Evolutionary conservation across 2,329 filamentous ascomycete genomes (phyloP).

Genomic region (Beauveria bassiana): DNA sequence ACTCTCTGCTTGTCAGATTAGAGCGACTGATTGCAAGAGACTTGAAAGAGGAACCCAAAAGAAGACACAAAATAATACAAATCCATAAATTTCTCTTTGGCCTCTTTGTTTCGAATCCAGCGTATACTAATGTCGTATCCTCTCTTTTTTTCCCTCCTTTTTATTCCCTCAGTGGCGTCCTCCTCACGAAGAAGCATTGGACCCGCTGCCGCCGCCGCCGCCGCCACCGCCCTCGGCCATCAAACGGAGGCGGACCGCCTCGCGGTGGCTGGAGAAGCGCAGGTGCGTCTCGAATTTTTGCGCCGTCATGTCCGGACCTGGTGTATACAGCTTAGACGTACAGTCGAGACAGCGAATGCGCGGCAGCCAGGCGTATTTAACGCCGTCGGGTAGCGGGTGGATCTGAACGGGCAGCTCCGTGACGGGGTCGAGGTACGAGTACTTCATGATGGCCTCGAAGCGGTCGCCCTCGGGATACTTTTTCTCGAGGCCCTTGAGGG

Average conservation of each 20-base stretch:
- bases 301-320: conserved; percentile 75
- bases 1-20: neutral
- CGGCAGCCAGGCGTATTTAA: conserved; percentile 77
- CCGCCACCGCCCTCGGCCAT: conserved; percentile 17
- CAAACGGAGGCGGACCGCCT: conserved; percentile 46
- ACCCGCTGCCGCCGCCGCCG: conserved; percentile 9
- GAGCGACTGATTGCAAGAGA: neutral
- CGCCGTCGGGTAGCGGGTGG: conserved; percentile 49
- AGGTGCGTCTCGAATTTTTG: conserved; percentile 91
- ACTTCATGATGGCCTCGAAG: conserved; percentile 89
- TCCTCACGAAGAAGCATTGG: neutral
- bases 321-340: conserved; percentile 87
- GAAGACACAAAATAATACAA: neutral
- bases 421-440: conserved; percentile 67
- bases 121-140: neutral
- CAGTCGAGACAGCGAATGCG: conserved; percentile 89
- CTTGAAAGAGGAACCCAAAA: neutral
- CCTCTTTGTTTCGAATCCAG: neutral
- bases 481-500: conserved; percentile 62
- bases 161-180: neutral
- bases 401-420: conserved; percentile 58
- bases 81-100: neutral
- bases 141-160: neutral
- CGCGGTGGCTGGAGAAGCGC: conserved; percentile 72
- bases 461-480: conserved; percentile 66